Evolutionary conservation across 2,329 filamentous ascomycete genomes (phyloP).

Genomic region (Aotearoamyces nothofagi): DNA sequence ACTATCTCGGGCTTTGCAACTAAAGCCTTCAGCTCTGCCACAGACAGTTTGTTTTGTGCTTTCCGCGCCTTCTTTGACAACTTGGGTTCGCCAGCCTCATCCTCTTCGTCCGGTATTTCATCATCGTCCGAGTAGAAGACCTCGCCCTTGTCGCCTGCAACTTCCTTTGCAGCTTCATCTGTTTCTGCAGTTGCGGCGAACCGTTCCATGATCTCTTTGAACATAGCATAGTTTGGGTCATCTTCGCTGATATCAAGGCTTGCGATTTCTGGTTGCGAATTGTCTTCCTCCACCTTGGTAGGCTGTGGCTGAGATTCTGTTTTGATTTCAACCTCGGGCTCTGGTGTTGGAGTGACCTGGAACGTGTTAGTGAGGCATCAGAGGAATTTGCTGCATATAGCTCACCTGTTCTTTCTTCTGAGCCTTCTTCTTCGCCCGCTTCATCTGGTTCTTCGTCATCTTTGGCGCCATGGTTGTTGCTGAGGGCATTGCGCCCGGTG

Average conservation of each 20-base stretch:
- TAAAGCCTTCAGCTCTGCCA: constrained; percentile 87
- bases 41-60: constrained; percentile 77
- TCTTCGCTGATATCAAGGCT: constrained; percentile 40
- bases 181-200: constrained; percentile 56
- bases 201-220: constrained; percentile 66
- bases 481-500: constrained; percentile 9
- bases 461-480: constrained; percentile 47
- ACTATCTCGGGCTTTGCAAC: constrained; percentile 87
- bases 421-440: constrained; percentile 88
- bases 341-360: constrained; percentile 13
- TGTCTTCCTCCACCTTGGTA: constrained; percentile 12
- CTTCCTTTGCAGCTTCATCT: constrained; percentile 47
- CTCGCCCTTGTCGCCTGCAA: constrained; percentile 63
- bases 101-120: constrained; percentile 74
- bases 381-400: constrained; percentile 4
- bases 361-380: constrained; percentile 2
- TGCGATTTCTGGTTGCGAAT: constrained; percentile 21
- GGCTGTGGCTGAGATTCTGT: constrained; percentile 22
- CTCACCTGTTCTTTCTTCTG: constrained; percentile 54
- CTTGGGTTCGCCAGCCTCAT: constrained; percentile 51
- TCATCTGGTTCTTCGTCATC: constrained; percentile 86
- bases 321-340: constrained; percentile 18
- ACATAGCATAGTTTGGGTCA: constrained; percentile 71
- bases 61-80: constrained; percentile 94
- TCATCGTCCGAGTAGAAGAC: constrained; percentile 74